Percentiles rank a stretch among this genome's conserved stretches.
Conservation (phyloP, 139 green algal species). For the Chlorella sp. region DNA sequence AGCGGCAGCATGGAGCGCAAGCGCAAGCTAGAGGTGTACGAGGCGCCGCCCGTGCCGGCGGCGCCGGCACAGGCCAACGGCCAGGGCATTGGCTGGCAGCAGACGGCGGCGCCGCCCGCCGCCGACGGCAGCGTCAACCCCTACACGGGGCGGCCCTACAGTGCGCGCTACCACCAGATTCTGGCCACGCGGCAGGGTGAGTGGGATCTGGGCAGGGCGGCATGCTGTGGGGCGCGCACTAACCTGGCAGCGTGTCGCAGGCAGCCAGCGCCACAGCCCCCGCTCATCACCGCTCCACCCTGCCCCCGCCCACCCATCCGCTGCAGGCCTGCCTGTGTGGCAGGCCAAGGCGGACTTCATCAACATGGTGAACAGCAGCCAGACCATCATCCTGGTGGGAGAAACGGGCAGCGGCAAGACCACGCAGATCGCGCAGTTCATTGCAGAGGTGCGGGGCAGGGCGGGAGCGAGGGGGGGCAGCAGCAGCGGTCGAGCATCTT, state of each 20-base stretch:
- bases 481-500: too few relatives aligned
- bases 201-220: neutral
- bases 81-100: neutral
- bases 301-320: neutral
- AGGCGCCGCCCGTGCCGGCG: slow-evolving; percentile 16
- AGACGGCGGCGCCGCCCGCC: neutral
- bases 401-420: slow-evolving; percentile 99
- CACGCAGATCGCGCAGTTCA: slow-evolving; percentile 95
- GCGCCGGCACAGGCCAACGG: slow-evolving; percentile 18
- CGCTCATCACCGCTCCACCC: neutral
- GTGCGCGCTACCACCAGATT: slow-evolving; percentile 92
- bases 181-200: slow-evolving; percentile 79
- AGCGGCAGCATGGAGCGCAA: slow-evolving; percentile 61
- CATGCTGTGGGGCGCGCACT: neutral
- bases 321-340: slow-evolving; percentile 94
- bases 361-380: slow-evolving; percentile 89
- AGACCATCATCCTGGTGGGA: slow-evolving; percentile 98
- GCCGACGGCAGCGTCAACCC: slow-evolving; percentile 68
- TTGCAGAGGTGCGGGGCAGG: neutral
- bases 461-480: too few relatives aligned
- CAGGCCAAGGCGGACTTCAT: slow-evolving; percentile 95
- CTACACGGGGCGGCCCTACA: slow-evolving; percentile 90
- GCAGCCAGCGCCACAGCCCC: too few relatives aligned
- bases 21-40: slow-evolving; percentile 79
- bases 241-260: neutral